Evolutionary conservation across 305 asterid genomes (phyloP).

Genomic region (Galium porrigens): DNA sequence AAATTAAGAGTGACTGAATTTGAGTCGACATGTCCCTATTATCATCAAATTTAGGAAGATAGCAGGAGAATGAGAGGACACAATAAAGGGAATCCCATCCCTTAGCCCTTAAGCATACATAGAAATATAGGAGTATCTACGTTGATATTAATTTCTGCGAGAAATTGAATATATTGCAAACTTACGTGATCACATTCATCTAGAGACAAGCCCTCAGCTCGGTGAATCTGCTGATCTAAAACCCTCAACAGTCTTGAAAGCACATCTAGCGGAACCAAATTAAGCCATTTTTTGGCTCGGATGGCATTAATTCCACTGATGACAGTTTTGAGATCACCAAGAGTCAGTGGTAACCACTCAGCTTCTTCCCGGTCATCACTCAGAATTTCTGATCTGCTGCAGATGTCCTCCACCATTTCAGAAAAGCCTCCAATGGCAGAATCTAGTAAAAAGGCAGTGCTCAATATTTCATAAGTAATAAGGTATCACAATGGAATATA

Average conservation of each 20-base stretch:
- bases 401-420: conserved; percentile 61
- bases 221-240: conserved; percentile 84
- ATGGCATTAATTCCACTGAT: conserved; percentile 66
- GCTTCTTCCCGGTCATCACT: conserved; percentile 76
- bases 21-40: neutral
- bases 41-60: neutral
- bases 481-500: conserved; percentile 10
- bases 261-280: conserved; percentile 57
- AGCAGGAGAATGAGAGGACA: neutral
- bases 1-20: neutral
- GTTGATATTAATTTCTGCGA: no score
- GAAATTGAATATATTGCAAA: conserved; percentile 20
- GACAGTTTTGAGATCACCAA: conserved; percentile 58
- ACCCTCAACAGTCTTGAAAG: conserved; percentile 63
- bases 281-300: conserved; percentile 52
- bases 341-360: conserved; percentile 62
- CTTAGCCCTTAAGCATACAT: neutral
- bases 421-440: conserved; percentile 54
- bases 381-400: conserved; percentile 56
- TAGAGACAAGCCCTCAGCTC: conserved; percentile 88
- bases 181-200: conserved; percentile 73
- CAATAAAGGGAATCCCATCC: neutral
- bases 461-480: conserved; percentile 13
- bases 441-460: conserved; percentile 32
- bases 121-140: neutral